Evolutionary conservation across 768 basidiomycete genomes (phyloP).

Genomic region (Gymnopilus junonius): DNA sequence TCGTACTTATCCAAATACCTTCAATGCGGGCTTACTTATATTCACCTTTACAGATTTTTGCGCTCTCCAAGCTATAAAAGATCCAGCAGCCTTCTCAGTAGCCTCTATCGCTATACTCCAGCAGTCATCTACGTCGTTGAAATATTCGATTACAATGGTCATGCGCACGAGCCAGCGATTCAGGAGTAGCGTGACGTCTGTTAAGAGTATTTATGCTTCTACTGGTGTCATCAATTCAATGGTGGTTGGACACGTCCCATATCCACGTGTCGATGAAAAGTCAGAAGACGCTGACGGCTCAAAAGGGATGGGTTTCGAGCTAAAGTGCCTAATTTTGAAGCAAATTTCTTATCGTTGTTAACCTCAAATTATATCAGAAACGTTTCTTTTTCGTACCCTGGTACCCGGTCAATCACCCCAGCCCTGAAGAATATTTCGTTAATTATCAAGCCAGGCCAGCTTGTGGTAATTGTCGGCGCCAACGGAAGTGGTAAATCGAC

Average conservation of each 20-base stretch:
- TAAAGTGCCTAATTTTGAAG: background rate
- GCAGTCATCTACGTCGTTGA: conserved; percentile 35
- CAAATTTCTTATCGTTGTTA: background rate
- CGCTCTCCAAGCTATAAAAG: conserved; percentile 33
- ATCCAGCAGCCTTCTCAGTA: conserved; percentile 40
- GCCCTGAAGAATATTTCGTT: conserved; percentile 47
- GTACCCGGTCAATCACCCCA: conserved; percentile 35
- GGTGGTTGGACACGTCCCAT: conserved; percentile 28
- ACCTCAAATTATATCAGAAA: conserved; percentile 36
- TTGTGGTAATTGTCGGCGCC: conserved; percentile 61
- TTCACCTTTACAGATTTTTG: conserved; percentile 38
- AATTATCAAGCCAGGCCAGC: conserved; percentile 46
- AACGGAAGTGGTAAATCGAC: conserved; percentile 64
- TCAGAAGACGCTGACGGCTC: background rate
- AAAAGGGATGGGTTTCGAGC: conserved; percentile 11
- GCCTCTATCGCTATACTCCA: conserved; percentile 45
- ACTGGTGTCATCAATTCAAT: conserved; percentile 25
- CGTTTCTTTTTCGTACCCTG: conserved; percentile 58
- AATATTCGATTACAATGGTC: conserved; percentile 27
- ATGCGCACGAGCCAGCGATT: conserved; percentile 23
- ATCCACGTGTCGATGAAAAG: conserved; percentile 22
- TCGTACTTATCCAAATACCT: too few species aligned
- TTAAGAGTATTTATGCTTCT: conserved; percentile 37
- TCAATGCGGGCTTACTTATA: background rate
- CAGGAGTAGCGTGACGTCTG: conserved; percentile 26